Evolutionary conservation across 257 asterid species (phyloP).

Genomic region (Hygrophila difformis): DNA sequence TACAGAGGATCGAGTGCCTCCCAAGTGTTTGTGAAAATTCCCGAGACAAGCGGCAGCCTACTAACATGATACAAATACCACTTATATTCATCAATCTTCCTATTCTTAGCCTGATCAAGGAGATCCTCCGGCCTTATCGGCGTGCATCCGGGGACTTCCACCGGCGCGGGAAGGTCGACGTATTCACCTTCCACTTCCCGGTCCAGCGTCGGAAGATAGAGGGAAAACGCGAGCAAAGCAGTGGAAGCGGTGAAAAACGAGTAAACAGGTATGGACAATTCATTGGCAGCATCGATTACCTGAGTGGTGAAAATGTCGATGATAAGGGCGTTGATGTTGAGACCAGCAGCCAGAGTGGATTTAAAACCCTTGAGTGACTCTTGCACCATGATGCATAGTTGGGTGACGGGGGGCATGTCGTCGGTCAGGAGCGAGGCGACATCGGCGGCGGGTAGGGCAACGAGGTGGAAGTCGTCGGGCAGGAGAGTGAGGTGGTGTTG

Average conservation of each 20-base stretch:
- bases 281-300: constrained; percentile 41
- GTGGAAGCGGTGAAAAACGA: constrained; percentile 45
- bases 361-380: constrained; percentile 5
- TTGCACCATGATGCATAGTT: constrained; percentile 26
- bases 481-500: constrained; percentile 30
- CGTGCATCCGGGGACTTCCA: constrained; percentile 47
- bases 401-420: constrained; percentile 35
- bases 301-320: constrained; percentile 57
- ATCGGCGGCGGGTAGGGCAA: constrained; percentile 39
- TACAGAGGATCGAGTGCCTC: constrained; percentile 34
- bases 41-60: constrained; percentile 42
- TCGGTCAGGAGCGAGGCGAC: constrained; percentile 29
- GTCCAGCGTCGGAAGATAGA: constrained; percentile 40
- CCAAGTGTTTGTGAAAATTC: constrained; percentile 43
- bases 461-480: constrained; percentile 23
- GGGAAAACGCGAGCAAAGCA: constrained; percentile 34
- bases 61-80: constrained; percentile 37
- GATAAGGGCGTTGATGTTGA: constrained; percentile 47
- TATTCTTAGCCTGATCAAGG: constrained; percentile 38
- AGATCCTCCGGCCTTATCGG: constrained; percentile 43
- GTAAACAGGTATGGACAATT: constrained; percentile 29
- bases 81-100: constrained; percentile 41
- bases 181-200: constrained; percentile 27
- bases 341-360: too few relatives aligned
- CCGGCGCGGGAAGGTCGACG: constrained; percentile 31